phyloP scores from a whole-genome alignment of 352 stramenopile genomes.

The Blastocystis sp. region DNA sequence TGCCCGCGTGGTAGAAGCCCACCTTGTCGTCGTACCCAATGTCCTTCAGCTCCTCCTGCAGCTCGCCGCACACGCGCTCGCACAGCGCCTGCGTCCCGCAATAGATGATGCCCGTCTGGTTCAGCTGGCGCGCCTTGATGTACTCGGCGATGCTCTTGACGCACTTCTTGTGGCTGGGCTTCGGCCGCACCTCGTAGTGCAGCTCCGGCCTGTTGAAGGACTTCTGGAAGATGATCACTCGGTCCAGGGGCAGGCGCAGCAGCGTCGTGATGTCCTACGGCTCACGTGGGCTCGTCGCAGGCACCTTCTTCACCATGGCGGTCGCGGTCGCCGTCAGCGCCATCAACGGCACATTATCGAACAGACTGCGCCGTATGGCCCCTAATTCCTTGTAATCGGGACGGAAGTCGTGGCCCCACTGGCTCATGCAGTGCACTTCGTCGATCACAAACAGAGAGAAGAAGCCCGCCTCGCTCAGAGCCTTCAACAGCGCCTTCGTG shows the following conservation, averaged over 20 bases:
- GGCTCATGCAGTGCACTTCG: slow-evolving; percentile 88
- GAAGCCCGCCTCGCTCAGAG: slow-evolving; percentile 38
- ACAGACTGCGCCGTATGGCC: neutral
- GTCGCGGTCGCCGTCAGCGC: slow-evolving; percentile 88
- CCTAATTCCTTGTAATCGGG: slow-evolving; percentile 76
- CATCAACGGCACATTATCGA: slow-evolving; percentile 75
- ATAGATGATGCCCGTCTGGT: slow-evolving; percentile 70
- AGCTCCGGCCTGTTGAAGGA: slow-evolving; percentile 85
- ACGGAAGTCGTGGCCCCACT: slow-evolving; percentile 91
- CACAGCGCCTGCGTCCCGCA: slow-evolving; percentile 58
- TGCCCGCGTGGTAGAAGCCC: slow-evolving; percentile 76
- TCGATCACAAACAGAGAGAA: slow-evolving; percentile 84
- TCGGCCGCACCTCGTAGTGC: slow-evolving; percentile 80
- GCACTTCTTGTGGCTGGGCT: slow-evolving; percentile 71
- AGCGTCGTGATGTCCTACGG: slow-evolving; percentile 30
- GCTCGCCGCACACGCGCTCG: slow-evolving; percentile 58
- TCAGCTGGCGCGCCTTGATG: slow-evolving; percentile 25
- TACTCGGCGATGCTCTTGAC: slow-evolving; percentile 17
- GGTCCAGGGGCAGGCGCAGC: neutral
- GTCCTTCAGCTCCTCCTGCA: slow-evolving; percentile 31
- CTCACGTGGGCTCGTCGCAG: neutral
- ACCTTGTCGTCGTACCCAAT: slow-evolving; percentile 69
- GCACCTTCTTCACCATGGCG: slow-evolving; percentile 70
- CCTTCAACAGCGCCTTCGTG: slow-evolving; percentile 44
- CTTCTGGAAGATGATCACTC: slow-evolving; percentile 71